phyloP scores from a whole-genome alignment of 2,329 filamentous ascomycete genomes.

The Diaporthe vexans region DNA sequence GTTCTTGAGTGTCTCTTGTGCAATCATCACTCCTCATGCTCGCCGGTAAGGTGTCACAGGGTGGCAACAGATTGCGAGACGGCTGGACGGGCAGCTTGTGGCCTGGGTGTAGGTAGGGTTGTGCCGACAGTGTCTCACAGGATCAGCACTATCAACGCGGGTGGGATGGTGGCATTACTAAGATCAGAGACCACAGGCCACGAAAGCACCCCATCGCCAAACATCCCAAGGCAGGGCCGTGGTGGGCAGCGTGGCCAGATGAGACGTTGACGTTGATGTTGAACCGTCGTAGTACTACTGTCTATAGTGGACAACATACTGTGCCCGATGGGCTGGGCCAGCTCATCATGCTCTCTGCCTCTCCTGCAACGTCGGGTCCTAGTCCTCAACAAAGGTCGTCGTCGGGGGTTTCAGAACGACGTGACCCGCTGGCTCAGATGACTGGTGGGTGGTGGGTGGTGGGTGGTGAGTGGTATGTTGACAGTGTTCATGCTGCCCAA shows the following conservation, averaged over 20 bases:
- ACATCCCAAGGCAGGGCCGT: not conserved
- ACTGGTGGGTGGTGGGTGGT: slow-evolving; percentile 1
- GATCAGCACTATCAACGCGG: slow-evolving; percentile 39
- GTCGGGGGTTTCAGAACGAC: slow-evolving; percentile 28
- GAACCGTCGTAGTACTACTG: too few species aligned
- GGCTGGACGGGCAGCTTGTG: slow-evolving; percentile 7
- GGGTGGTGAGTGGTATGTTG: slow-evolving; percentile 25
- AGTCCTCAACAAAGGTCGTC: slow-evolving; percentile 16
- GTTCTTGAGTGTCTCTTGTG: slow-evolving; percentile 19
- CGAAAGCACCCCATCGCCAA: too few species aligned
- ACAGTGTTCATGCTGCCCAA: slow-evolving; percentile 32
- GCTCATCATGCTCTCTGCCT: not conserved
- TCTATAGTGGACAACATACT: not conserved
- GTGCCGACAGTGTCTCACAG: slow-evolving; percentile 39
- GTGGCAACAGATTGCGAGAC: slow-evolving; percentile 41
- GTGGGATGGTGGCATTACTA: slow-evolving; percentile 39
- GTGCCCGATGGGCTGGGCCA: not conserved
- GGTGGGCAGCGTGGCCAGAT: slow-evolving; percentile 11
- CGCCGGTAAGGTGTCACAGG: slow-evolving; percentile 31
- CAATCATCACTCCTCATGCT: slow-evolving; percentile 6
- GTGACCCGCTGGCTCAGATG: slow-evolving; percentile 27
- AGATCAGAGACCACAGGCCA: slow-evolving; percentile 26
- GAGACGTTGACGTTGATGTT: slow-evolving; percentile 4
- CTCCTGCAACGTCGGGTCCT: slow-evolving; percentile 27
- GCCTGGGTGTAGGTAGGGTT: slow-evolving; percentile 34